Percentiles rank a stretch among this genome's conserved stretches.
These are phyloP conservation scores for Trichosporon ovoides DNA, from an alignment of 1,284 basidiomycete genomes.

Conservation along the genomic window DNA sequence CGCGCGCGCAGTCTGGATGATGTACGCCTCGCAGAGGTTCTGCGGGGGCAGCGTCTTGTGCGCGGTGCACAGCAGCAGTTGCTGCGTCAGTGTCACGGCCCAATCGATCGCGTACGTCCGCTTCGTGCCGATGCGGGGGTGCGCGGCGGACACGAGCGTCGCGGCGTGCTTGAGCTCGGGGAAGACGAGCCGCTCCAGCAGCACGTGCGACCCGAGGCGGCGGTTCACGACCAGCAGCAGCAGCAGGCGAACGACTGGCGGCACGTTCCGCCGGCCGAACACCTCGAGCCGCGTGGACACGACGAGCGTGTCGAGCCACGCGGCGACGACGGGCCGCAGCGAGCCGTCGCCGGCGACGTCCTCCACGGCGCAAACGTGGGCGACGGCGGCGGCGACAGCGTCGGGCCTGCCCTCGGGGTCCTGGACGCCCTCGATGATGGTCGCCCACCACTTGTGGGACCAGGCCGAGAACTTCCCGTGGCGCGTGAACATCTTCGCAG, in stretches of 20 bases:
- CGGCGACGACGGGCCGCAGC: constrained; percentile 22
- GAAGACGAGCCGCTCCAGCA: constrained; percentile 33
- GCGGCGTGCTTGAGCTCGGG: constrained; percentile 37
- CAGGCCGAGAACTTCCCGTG: constrained; percentile 34
- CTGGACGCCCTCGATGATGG: constrained; percentile 27
- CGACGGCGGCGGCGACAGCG: constrained; percentile 17
- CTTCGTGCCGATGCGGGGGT: constrained; percentile 28
- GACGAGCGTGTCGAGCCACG: constrained; percentile 26
- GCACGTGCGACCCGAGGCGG: constrained; percentile 24
- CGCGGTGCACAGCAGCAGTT: constrained; percentile 35
- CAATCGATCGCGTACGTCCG: constrained; percentile 28
- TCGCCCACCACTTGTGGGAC: constrained; percentile 34
- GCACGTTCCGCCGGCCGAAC: constrained; percentile 22
- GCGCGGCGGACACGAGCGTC: constrained; percentile 18
- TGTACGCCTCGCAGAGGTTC: constrained; percentile 34
- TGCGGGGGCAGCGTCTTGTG: constrained; percentile 30
- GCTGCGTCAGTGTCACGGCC: constrained; percentile 32
- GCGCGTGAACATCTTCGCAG: constrained; percentile 27
- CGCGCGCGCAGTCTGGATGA: constrained; percentile 36
- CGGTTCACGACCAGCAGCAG: constrained; percentile 32
- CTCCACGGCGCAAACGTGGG: constrained; percentile 29
- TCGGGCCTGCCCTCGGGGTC: constrained; percentile 14
- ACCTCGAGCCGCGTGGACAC: constrained; percentile 21
- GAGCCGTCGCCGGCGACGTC: constrained; percentile 17
- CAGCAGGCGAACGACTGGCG: constrained; percentile 24